Percentiles rank a stretch among this genome's conserved stretches.
Conservation (phyloP, 371 early-diverging fungal genomes). For the Mortierella sp. region DNA sequence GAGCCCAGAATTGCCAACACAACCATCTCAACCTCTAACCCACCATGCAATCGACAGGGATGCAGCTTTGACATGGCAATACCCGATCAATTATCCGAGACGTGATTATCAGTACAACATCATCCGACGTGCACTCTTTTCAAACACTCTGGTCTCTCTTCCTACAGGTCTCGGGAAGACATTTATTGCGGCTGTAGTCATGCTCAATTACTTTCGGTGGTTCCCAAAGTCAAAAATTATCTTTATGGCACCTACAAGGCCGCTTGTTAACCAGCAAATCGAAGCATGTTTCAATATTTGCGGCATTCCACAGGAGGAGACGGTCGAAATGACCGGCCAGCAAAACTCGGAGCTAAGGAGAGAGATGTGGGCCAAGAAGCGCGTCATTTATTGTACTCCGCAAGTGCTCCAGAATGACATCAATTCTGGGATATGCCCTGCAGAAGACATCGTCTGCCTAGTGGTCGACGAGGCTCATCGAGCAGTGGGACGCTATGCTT, state of each 20-base stretch:
- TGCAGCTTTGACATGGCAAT: constrained; percentile 80
- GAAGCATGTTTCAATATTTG: constrained; percentile 84
- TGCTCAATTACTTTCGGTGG: constrained; percentile 95
- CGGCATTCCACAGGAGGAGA: constrained; percentile 77
- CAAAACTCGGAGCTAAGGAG: constrained; percentile 66
- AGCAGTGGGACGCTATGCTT: constrained; percentile 89
- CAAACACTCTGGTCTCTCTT: constrained; percentile 91
- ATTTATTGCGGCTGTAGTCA: constrained; percentile 96
- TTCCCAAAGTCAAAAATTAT: constrained; percentile 90
- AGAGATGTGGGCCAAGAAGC: constrained; percentile 65
- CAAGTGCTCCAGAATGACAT: constrained; percentile 93
- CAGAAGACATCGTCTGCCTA: constrained; percentile 71
- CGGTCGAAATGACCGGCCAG: constrained; percentile 84
- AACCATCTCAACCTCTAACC: constrained; percentile 20
- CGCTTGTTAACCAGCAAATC: constrained; percentile 93
- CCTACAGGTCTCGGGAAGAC: constrained; percentile 96
- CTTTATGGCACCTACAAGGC: constrained; percentile 95
- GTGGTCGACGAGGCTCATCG: constrained; percentile 97
- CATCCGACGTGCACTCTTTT: constrained; percentile 79
- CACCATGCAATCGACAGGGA: constrained; percentile 67
- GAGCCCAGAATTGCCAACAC: constrained; percentile 10
- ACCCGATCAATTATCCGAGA: constrained; percentile 82
- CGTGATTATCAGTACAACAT: constrained; percentile 94
- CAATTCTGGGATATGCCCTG: constrained; percentile 64
- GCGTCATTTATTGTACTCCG: constrained; percentile 93